Percentiles rank a stretch among this genome's conserved stretches.
Evolutionary conservation across 2,329 filamentous ascomycete genomes (phyloP).

Genomic region (Talaromyces atroroseus): DNA sequence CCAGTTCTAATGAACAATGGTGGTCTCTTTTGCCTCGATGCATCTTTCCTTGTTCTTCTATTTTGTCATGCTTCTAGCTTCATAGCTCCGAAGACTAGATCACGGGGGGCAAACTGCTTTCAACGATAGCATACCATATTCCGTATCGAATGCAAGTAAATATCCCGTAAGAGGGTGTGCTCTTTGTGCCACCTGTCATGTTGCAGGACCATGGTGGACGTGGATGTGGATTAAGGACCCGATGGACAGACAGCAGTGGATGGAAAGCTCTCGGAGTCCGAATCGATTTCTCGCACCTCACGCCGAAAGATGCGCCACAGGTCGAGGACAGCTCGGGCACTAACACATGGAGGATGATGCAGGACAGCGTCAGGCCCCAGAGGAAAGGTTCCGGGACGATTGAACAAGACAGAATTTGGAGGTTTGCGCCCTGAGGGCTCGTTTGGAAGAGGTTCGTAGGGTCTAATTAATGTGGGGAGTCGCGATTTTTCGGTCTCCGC

Average conservation of each 20-base stretch:
- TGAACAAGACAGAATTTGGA: background rate
- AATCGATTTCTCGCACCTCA: constrained; percentile 2
- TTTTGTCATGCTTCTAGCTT: background rate
- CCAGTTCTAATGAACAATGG: too few relatives aligned
- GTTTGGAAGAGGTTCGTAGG: background rate
- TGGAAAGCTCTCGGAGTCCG: constrained; percentile 7
- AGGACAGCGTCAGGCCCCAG: background rate
- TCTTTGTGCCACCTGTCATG: background rate
- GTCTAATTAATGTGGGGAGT: background rate
- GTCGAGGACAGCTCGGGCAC: constrained; percentile 5
- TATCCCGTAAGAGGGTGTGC: too few relatives aligned
- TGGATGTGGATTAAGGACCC: constrained; percentile 2
- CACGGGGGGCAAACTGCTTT: too few relatives aligned
- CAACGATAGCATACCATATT: background rate
- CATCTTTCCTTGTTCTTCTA: background rate
- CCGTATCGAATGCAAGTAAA: background rate
- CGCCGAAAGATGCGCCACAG: constrained; percentile 2
- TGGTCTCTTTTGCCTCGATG: too few relatives aligned
- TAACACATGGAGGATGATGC: background rate
- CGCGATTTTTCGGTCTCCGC: constrained; percentile 12
- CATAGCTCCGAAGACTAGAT: background rate
- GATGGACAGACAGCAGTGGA: background rate
- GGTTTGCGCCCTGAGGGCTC: background rate
- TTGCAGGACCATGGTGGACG: background rate
- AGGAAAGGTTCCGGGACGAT: background rate